Evolutionary conservation across 108 stramenopile genomes (phyloP).

Genomic region (Cyclotella cryptica): DNA sequence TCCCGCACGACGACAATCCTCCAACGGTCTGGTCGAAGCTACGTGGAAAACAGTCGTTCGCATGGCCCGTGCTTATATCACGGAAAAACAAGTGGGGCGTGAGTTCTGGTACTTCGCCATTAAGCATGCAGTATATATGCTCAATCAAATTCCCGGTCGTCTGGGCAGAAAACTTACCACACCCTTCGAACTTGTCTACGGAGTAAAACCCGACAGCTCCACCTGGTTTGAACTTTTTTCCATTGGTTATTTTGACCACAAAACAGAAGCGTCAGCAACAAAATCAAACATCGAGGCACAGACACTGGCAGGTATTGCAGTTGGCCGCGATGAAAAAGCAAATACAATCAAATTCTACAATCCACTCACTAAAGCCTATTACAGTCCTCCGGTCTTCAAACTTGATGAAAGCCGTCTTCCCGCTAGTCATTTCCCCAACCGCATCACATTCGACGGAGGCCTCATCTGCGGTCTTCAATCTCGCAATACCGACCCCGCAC

Average conservation of each 20-base stretch:
- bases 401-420: constrained; percentile 5
- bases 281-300: constrained; percentile 1
- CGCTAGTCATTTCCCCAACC: neutral
- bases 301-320: constrained; percentile 27
- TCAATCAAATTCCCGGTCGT: constrained; percentile 35
- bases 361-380: constrained; percentile 15
- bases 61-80: constrained; percentile 30
- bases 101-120: constrained; percentile 37
- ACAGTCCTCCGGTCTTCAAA: constrained; percentile 1
- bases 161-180: constrained; percentile 15
- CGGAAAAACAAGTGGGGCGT: constrained; percentile 30
- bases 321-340: constrained; percentile 12
- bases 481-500: neutral
- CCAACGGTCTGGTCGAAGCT: constrained; percentile 31
- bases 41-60: constrained; percentile 22
- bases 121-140: constrained; percentile 12
- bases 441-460: constrained; percentile 18
- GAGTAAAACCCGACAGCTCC: constrained; percentile 14
- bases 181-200: constrained; percentile 30
- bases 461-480: constrained; percentile 6
- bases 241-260: constrained; percentile 21
- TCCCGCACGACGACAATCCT: constrained; percentile 25
- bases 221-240: constrained; percentile 36
- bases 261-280: neutral
- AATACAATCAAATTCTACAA: constrained; percentile 28